Conservation (phyloP, 108 stramenopile genomes). For the Cyclotella sp. region DNA sequence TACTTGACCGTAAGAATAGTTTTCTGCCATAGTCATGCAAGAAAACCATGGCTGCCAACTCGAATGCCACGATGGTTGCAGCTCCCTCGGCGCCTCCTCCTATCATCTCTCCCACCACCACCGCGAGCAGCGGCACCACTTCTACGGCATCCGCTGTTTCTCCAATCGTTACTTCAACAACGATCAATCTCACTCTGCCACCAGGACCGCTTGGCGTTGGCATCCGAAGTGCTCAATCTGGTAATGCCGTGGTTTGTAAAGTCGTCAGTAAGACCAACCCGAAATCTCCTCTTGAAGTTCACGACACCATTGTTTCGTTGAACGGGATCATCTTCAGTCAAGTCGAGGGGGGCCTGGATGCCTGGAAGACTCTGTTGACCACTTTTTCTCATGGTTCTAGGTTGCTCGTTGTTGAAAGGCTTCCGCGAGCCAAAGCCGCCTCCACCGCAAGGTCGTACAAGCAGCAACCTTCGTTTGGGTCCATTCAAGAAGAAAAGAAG, state of each 20-base stretch:
- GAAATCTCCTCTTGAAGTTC: conserved; percentile 1
- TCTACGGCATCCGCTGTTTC: too few relatives aligned
- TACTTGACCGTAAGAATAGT: too few relatives aligned
- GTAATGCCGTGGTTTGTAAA: background rate
- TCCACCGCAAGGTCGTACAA: background rate
- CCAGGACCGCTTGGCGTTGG: too few relatives aligned
- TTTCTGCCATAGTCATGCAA: too few relatives aligned
- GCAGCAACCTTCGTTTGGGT: conserved; percentile 17
- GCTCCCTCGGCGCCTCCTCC: too few relatives aligned
- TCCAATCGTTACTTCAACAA: too few relatives aligned
- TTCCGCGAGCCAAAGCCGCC: background rate
- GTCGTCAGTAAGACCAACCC: conserved; percentile 1
- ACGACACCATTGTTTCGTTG: conserved; percentile 6
- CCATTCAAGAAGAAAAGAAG: conserved; percentile 7
- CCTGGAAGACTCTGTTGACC: conserved; percentile 5
- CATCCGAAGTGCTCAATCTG: background rate
- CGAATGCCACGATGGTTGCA: too few relatives aligned
- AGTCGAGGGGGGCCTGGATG: conserved; percentile 8
- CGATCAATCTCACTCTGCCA: too few relatives aligned
- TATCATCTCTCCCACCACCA: too few relatives aligned
- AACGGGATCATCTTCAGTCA: background rate
- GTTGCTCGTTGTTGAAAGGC: background rate
- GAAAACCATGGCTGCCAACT: too few relatives aligned
- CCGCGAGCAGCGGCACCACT: too few relatives aligned
- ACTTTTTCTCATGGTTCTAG: background rate